Base-by-base conservation (phyloP, 345 rosid genomes). In the Laguncularia racemosa region DNA sequence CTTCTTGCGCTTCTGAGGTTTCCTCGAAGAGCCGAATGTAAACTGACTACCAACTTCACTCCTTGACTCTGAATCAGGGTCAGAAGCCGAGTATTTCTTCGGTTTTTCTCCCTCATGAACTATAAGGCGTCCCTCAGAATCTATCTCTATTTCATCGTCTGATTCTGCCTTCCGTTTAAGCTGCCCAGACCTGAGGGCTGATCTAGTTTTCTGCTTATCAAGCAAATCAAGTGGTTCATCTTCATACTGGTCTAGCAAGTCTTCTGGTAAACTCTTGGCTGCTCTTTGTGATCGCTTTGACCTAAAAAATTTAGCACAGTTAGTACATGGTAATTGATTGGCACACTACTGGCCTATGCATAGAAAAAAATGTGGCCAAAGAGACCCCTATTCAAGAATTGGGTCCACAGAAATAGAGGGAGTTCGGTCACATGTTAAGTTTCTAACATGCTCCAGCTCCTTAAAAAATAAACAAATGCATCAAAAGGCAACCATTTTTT, bases 151-250 rank as follows among this genome's bases (percentile, higher is more conserved):
- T 50, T 89, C 99, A 55, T 89, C 96, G 53, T 85, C 95, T 6
- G 91, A 85, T 49, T 84, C 92, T 40, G 71, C 71, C 73, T 79
- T 83, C 62, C 79, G 73, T 76, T 82, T 89, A 44, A 53, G 73
- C 59, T 64, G 67, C 28, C 58, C 73, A 43, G 84, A 78, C 54
- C 81, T 76, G 48, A 93, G 90, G 23, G 95, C 83, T 23, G 80
- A 81, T 66, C 96, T 82, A 55, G 86, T 93, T 77, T 79, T 89
- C 68, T 55, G 56, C 64, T 70, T 78, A 65, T 89, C 99, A 60
- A 93, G 90, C 40, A 93, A 70, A 74, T 93, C 95, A 2, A 93
- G 89, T 2, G 99, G 99, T 70, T 89, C 99, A 50, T 89, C 95
- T 38, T 87, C 99, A 49, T 83, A 59, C 66, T 84, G 88, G 46